Percentiles rank a stretch among this genome's conserved stretches.
phyloP scores from a whole-genome alignment of 805 yeast species.

The Schizosaccharomyces lindneri region DNA sequence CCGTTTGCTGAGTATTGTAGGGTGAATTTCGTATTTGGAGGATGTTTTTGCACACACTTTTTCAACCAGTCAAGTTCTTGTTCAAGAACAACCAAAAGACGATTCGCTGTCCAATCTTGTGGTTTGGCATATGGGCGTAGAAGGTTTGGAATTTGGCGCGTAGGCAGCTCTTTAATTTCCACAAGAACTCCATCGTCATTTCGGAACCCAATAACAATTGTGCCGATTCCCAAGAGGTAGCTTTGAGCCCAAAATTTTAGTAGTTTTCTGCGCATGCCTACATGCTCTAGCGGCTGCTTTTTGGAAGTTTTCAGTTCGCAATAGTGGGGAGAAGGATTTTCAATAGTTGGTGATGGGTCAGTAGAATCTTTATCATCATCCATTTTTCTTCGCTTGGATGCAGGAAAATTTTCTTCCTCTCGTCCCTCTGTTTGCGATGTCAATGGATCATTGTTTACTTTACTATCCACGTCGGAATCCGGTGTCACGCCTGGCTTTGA shows the following conservation, averaged over 20 bases:
- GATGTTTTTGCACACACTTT: background rate
- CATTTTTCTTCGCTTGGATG: constrained; percentile 2
- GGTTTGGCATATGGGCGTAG: background rate
- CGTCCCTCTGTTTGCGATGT: constrained; percentile 11
- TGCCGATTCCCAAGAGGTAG: constrained; percentile 64
- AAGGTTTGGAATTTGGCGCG: constrained; percentile 45
- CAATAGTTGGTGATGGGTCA: constrained; percentile 1
- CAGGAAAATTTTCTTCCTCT: background rate
- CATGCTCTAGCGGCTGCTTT: constrained; percentile 28
- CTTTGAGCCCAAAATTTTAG: constrained; percentile 83
- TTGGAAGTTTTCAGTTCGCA: constrained; percentile 60
- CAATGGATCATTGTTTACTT: background rate
- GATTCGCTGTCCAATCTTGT: constrained; percentile 9
- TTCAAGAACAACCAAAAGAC: constrained; percentile 1
- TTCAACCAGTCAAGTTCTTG: constrained; percentile 1
- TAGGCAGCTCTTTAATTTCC: constrained; percentile 49
- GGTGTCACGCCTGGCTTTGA: constrained; percentile 25
- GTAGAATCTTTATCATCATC: constrained; percentile 5
- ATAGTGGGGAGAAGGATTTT: constrained; percentile 42
- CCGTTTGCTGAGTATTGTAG: background rate
- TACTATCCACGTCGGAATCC: background rate
- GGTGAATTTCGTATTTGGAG: background rate
- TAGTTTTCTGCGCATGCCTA: constrained; percentile 33
- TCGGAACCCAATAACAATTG: constrained; percentile 63
- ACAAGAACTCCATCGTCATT: constrained; percentile 40